Conservation (phyloP, 345 rosid species). For the Gossypium ekmanianum region DNA sequence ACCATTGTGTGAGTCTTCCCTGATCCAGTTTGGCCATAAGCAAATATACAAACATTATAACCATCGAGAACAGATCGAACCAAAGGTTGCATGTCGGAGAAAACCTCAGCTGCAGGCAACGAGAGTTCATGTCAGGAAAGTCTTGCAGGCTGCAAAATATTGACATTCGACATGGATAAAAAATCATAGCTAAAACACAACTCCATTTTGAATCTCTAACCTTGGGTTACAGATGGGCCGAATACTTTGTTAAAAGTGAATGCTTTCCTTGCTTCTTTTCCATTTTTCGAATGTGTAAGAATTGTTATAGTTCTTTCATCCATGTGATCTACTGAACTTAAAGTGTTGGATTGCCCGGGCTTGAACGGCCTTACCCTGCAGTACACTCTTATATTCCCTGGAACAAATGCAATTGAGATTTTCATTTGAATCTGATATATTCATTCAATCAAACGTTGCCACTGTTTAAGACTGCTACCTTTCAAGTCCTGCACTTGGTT, state of each 20-base stretch:
- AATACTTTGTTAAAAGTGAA: constrained; percentile 88
- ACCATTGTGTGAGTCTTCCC: constrained; percentile 98
- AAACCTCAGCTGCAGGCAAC: constrained; percentile 73
- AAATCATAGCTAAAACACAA: neutral
- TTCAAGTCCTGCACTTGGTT: constrained; percentile 92
- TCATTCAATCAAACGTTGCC: constrained; percentile 9
- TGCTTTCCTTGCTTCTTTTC: constrained; percentile 70
- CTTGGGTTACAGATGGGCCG: constrained; percentile 83
- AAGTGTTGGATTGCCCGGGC: constrained; percentile 43
- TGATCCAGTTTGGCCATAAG: constrained; percentile 98
- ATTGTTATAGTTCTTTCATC: constrained; percentile 70
- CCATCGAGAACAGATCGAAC: constrained; percentile 97
- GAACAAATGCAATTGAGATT: constrained; percentile 14
- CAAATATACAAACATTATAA: constrained; percentile 95
- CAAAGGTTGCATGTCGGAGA: constrained; percentile 75
- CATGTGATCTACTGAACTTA: constrained; percentile 52
- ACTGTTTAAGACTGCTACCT: constrained; percentile 38
- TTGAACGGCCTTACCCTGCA: constrained; percentile 91
- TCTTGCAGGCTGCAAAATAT: neutral
- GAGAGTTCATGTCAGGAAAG: constrained; percentile 6
- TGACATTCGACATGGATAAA: neutral
- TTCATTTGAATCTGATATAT: neutral
- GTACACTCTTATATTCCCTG: constrained; percentile 92
- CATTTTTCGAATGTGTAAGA: constrained; percentile 53
- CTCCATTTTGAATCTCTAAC: constrained; percentile 28